phyloP scores from a whole-genome alignment of 1,284 basidiomycete genomes.

The Veloboletus limbatus region DNA sequence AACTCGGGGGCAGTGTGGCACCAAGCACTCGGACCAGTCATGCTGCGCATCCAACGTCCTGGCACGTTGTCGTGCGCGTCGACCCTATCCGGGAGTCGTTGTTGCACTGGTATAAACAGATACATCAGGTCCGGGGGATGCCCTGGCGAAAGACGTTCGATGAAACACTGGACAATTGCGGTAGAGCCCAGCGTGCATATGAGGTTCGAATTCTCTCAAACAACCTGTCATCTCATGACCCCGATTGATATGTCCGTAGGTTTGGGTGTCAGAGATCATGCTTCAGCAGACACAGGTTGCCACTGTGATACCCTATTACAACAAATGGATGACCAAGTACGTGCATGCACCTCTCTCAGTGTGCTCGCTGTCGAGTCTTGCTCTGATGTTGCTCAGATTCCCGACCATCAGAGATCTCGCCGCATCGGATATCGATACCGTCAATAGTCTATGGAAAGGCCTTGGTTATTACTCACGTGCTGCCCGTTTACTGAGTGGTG shows the following conservation, averaged over 20 bases:
- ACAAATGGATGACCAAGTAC: slow-evolving; percentile 78
- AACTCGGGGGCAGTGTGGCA: background rate
- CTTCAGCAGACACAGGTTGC: slow-evolving; percentile 93
- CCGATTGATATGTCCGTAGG: slow-evolving; percentile 41
- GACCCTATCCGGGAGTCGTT: slow-evolving; percentile 45
- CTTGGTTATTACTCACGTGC: slow-evolving; percentile 92
- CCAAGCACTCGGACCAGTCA: background rate
- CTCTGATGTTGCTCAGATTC: slow-evolving; percentile 50
- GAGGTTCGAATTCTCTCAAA: slow-evolving; percentile 49
- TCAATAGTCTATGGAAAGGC: slow-evolving; percentile 87
- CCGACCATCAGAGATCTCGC: slow-evolving; percentile 82
- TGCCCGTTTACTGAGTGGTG: slow-evolving; percentile 72
- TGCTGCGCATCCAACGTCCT: slow-evolving; percentile 27
- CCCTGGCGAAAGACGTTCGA: slow-evolving; percentile 81
- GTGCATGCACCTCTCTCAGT: slow-evolving; percentile 18
- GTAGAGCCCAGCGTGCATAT: slow-evolving; percentile 72
- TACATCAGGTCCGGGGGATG: slow-evolving; percentile 69
- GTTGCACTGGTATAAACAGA: slow-evolving; percentile 66
- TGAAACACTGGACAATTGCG: slow-evolving; percentile 45
- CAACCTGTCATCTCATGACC: background rate
- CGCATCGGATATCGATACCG: slow-evolving; percentile 73
- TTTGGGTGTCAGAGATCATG: slow-evolving; percentile 95
- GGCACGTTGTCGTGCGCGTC: slow-evolving; percentile 36
- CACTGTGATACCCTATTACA: slow-evolving; percentile 90
- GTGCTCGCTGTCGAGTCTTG: background rate